These are phyloP conservation scores for Pichia exigua DNA, from an alignment of 805 yeast species.

Conservation along the genomic window DNA sequence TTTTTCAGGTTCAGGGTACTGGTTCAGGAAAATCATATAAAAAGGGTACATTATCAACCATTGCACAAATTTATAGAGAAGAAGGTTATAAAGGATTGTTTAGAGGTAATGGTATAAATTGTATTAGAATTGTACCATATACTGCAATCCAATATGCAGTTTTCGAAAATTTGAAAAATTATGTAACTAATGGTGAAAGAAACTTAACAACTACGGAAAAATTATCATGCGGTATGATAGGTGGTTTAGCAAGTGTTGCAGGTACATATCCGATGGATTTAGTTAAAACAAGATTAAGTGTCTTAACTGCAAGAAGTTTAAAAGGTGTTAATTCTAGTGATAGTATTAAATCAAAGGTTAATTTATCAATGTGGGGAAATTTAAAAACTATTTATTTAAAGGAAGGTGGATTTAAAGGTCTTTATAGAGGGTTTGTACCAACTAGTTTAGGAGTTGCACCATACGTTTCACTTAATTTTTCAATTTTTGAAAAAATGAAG, in stretches of 20 bases:
- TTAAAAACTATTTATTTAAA: conserved; percentile 49
- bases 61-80: conserved; percentile 70
- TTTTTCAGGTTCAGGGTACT: conserved; percentile 77
- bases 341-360: conserved; percentile 33
- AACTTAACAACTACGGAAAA: conserved; percentile 50
- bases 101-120: conserved; percentile 86
- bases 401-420: conserved; percentile 77
- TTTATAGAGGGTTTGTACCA: conserved; percentile 84
- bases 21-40: conserved; percentile 28
- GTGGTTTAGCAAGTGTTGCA: conserved; percentile 72
- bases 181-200: conserved; percentile 24
- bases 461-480: conserved; percentile 87
- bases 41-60: conserved; percentile 69
- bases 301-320: conserved; percentile 67
- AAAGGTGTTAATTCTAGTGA: conserved; percentile 32
- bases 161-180: conserved; percentile 54
- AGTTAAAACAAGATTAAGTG: conserved; percentile 79
- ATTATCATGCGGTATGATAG: conserved; percentile 67
- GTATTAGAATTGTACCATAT: conserved; percentile 86
- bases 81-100: conserved; percentile 90
- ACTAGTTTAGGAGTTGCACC: conserved; percentile 94
- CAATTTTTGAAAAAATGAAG: conserved; percentile 76
- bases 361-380: conserved; percentile 67
- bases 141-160: conserved; percentile 90
- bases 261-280: conserved; percentile 90